phyloP scores from a whole-genome alignment of 257 asterid genomes.

The Fraxinus excelsior region DNA sequence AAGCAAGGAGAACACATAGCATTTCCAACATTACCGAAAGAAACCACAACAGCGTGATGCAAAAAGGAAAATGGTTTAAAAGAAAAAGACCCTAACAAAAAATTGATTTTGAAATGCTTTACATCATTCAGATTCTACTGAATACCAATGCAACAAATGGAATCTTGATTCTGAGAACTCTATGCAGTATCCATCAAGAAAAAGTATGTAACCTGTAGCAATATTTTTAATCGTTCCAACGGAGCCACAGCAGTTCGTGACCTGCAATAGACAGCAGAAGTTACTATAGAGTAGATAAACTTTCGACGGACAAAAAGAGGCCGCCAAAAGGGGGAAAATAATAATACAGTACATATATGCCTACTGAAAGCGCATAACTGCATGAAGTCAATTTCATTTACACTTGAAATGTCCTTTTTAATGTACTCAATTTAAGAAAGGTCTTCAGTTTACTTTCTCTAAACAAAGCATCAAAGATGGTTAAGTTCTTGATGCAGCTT shows the following conservation, averaged over 20 bases:
- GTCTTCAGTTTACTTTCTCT: neutral
- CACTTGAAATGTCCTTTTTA: conserved; percentile 2
- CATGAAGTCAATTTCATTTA: neutral
- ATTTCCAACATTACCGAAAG: conserved; percentile 6
- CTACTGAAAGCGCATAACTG: neutral
- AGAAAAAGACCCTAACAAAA: neutral
- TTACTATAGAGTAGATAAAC: neutral
- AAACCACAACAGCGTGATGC: neutral
- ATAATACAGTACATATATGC: neutral
- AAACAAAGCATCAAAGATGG: neutral
- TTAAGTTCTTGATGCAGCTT: neutral
- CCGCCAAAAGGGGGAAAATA: neutral
- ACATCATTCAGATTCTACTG: neutral
- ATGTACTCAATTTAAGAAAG: neutral
- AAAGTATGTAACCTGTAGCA: conserved; percentile 72
- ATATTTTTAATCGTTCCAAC: conserved; percentile 86
- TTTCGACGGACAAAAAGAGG: neutral
- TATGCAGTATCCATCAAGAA: neutral
- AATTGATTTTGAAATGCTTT: neutral
- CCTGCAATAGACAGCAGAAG: conserved; percentile 46
- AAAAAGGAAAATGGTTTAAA: neutral
- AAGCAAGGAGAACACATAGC: conserved; percentile 10
- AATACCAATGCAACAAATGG: conserved; percentile 5
- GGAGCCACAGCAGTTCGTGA: conserved; percentile 99
- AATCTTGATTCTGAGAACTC: neutral